A percentile compares a stretch with the other conserved stretches of the same genome.
phyloP scores from a whole-genome alignment of 495 filamentous ascomycete genomes.

The Penicillium samsonianum region DNA sequence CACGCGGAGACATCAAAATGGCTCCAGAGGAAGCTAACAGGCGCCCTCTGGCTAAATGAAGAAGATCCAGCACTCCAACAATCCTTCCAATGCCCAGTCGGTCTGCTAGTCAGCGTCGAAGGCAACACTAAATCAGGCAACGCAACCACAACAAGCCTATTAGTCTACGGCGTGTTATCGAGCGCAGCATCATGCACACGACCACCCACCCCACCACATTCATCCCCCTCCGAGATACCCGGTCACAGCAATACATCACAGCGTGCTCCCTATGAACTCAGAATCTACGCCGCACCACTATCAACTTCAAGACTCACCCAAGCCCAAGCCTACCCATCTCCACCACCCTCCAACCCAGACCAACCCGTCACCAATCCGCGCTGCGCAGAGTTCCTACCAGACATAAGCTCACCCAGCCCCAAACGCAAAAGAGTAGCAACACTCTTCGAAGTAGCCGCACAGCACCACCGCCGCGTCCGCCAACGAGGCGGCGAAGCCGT shows the following conservation, averaged over 20 bases:
- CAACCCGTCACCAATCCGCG: conserved; percentile 20
- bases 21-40: conserved; percentile 40
- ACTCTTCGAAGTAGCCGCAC: conserved; percentile 61
- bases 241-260: conserved; percentile 7
- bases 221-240: conserved; percentile 39
- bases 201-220: conserved; percentile 51
- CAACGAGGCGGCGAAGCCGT: conserved; percentile 58
- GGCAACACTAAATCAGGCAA: conserved; percentile 23
- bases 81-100: conserved; percentile 44
- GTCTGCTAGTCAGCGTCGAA: conserved; percentile 40
- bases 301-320: conserved; percentile 36
- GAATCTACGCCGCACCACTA: conserved; percentile 45
- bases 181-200: conserved; percentile 30
- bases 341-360: conserved; percentile 24
- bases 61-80: conserved; percentile 36
- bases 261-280: conserved; percentile 33
- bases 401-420: conserved; percentile 43
- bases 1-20: conserved; percentile 43
- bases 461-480: conserved; percentile 55
- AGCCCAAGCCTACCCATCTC: conserved; percentile 38
- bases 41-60: conserved; percentile 38
- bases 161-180: conserved; percentile 55
- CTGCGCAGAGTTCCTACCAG: conserved; percentile 44
- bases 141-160: conserved; percentile 49
- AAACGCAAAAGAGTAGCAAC: conserved; percentile 58